Evolutionary conservation across 768 basidiomycete genomes (phyloP).

Genomic region (Trametes villosa): DNA sequence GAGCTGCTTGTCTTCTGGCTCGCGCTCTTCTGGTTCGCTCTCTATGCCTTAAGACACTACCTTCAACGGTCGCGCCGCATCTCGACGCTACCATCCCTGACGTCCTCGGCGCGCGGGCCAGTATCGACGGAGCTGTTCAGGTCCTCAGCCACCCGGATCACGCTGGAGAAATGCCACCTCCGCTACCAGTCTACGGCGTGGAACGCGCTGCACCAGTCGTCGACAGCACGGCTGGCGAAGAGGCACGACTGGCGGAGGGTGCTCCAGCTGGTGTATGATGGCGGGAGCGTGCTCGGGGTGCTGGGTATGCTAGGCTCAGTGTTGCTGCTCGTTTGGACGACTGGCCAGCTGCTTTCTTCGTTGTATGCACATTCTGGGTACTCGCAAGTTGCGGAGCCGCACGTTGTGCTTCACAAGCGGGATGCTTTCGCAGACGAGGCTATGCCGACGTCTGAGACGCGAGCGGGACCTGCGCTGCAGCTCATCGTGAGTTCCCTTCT

Average conservation of each 20-base stretch:
- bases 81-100: constrained; percentile 8
- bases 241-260: constrained; percentile 30
- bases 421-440: background rate
- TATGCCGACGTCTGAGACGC: background rate
- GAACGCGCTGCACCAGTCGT: constrained; percentile 53
- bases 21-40: constrained; percentile 10
- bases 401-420: background rate
- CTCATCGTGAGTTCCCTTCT: constrained; percentile 40
- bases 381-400: background rate
- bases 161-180: constrained; percentile 32
- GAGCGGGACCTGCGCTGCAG: constrained; percentile 10
- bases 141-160: constrained; percentile 17
- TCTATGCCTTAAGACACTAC: constrained; percentile 5
- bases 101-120: background rate
- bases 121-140: constrained; percentile 17
- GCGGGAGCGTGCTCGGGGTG: constrained; percentile 49
- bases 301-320: constrained; percentile 54
- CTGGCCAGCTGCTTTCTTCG: background rate
- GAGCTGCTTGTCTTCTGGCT: constrained; percentile 10
- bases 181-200: constrained; percentile 52
- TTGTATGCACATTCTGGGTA: background rate
- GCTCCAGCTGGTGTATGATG: constrained; percentile 47
- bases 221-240: constrained; percentile 42
- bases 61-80: background rate
- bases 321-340: constrained; percentile 44